phyloP scores from a whole-genome alignment of 2,329 filamentous ascomycete genomes.

The Ambrosiella cleistominuta region DNA sequence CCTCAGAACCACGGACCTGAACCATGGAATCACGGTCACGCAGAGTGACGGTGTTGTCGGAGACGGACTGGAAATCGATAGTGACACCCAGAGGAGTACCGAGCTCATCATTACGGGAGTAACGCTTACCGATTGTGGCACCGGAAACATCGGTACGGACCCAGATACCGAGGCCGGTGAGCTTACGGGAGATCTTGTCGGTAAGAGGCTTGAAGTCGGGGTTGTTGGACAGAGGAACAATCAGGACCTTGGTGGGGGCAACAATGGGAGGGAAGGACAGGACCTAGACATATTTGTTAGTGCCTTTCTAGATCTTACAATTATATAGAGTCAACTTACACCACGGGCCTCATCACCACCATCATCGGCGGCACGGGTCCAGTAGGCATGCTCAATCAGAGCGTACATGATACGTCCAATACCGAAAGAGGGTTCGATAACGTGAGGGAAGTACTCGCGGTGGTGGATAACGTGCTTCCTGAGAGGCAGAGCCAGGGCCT shows the following conservation, averaged over 20 bases:
- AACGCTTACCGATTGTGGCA: constrained; percentile 76
- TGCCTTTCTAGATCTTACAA: constrained; percentile 18
- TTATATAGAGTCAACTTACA: constrained; percentile 36
- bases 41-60: constrained; percentile 65
- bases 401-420: constrained; percentile 80
- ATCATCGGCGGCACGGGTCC: constrained; percentile 60
- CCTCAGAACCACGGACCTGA: constrained; percentile 62
- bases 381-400: constrained; percentile 88
- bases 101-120: constrained; percentile 75
- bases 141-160: constrained; percentile 67
- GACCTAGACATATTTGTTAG: constrained; percentile 18
- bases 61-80: constrained; percentile 74
- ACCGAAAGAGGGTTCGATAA: constrained; percentile 86
- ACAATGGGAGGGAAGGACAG: constrained; percentile 34
- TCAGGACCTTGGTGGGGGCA: constrained; percentile 71
- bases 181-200: constrained; percentile 46
- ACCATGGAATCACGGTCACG: constrained; percentile 69
- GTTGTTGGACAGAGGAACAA: constrained; percentile 65
- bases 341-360: constrained; percentile 62
- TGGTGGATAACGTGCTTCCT: constrained; percentile 66
- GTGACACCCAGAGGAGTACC: constrained; percentile 80
- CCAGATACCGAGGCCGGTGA: constrained; percentile 54
- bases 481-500: constrained; percentile 70
- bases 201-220: constrained; percentile 54
- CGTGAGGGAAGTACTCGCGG: constrained; percentile 81